Conservation (phyloP, 2,329 filamentous ascomycete genomes). For the Aspergillus fructus region DNA sequence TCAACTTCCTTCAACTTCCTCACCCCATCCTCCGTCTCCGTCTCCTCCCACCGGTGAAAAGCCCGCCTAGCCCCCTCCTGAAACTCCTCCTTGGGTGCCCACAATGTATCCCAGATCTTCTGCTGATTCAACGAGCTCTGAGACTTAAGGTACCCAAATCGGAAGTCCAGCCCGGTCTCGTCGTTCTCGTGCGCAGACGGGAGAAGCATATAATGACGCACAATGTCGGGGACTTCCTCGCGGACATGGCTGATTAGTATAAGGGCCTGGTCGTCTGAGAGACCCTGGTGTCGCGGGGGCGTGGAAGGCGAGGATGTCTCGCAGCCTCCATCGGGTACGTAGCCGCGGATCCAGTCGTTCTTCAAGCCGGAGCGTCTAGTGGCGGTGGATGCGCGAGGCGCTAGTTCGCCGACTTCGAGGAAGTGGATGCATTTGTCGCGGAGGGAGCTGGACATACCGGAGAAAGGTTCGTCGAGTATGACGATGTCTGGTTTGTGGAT, state of each 20-base stretch:
- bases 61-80: conserved; percentile 2
- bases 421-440: conserved; percentile 87
- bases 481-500: conserved; percentile 79
- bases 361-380: conserved; percentile 10
- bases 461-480: conserved; percentile 84
- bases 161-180: conserved; percentile 29
- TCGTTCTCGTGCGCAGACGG: conserved; percentile 47
- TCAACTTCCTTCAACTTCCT: conserved; percentile 8
- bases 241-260: conserved; percentile 90
- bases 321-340: not conserved
- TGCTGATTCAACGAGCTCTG: conserved; percentile 22
- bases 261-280: conserved; percentile 72
- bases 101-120: conserved; percentile 29
- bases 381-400: conserved; percentile 17
- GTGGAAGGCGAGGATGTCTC: not conserved
- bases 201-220: conserved; percentile 82
- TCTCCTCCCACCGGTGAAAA: not conserved
- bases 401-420: conserved; percentile 62
- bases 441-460: conserved; percentile 76
- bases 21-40: not conserved
- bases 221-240: conserved; percentile 82
- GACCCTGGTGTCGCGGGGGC: conserved; percentile 45
- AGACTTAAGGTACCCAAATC: conserved; percentile 27
- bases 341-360: conserved; percentile 16
- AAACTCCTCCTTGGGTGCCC: conserved; percentile 23